phyloP scores from a whole-genome alignment of 1,284 basidiomycete species.

The Volvariella surrecta region DNA sequence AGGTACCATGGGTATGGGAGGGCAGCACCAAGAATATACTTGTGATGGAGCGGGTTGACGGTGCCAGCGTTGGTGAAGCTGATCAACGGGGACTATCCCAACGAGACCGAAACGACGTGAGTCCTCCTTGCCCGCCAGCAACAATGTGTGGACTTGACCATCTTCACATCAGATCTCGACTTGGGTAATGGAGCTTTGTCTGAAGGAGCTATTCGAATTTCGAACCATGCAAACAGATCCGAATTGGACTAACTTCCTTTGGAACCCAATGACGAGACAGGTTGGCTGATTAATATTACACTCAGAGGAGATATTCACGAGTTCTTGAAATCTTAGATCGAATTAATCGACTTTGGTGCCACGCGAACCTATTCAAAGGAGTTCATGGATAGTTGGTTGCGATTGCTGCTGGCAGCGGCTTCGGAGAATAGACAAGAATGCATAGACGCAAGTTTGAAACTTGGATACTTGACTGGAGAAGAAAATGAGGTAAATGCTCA shows the following conservation, averaged over 20 bases:
- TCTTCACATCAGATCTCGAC: conserved; percentile 62
- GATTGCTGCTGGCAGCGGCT: conserved; percentile 74
- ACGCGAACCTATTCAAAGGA: conserved; percentile 79
- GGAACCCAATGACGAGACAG: conserved; percentile 54
- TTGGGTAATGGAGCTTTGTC: conserved; percentile 78
- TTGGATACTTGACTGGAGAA: conserved; percentile 88
- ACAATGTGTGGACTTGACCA: background rate
- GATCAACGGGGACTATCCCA: conserved; percentile 46
- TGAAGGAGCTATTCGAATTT: conserved; percentile 89
- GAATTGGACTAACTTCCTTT: conserved; percentile 98
- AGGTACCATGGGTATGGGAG: conserved; percentile 82
- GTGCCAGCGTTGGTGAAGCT: conserved; percentile 72
- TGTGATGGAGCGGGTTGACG: conserved; percentile 84
- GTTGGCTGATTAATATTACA: conserved; percentile 12
- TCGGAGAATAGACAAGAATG: conserved; percentile 64
- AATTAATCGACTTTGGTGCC: conserved; percentile 95
- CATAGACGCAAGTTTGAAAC: conserved; percentile 62
- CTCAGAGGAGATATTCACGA: background rate
- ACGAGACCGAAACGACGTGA: conserved; percentile 68
- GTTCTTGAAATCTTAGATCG: conserved; percentile 42
- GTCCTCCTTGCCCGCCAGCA: conserved; percentile 14
- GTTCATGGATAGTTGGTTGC: conserved; percentile 89
- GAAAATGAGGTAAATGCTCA: conserved; percentile 62
- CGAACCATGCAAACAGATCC: conserved; percentile 98
- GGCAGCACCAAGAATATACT: conserved; percentile 78